Percentiles rank a stretch among this genome's conserved stretches.
phyloP scores from a whole-genome alignment of 768 basidiomycete species.

The Hortiboletus flavorubellus region DNA sequence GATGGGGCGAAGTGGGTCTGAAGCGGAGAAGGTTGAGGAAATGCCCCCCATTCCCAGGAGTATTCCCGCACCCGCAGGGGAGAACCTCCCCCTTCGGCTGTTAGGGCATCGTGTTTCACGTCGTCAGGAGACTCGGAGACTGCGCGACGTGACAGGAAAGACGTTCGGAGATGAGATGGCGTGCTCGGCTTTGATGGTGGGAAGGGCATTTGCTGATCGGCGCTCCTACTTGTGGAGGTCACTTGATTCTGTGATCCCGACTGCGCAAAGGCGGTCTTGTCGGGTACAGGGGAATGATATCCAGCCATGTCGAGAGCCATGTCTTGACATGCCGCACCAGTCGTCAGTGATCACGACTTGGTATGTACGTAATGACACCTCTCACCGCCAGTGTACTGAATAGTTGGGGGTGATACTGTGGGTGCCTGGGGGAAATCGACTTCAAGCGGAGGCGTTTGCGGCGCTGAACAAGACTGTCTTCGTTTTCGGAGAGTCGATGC shows the following conservation, averaged over 20 bases:
- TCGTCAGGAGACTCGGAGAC: constrained; percentile 64
- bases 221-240: neutral
- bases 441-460: constrained; percentile 36
- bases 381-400: constrained; percentile 61
- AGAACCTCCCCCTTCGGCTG: constrained; percentile 1
- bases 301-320: constrained; percentile 81
- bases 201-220: constrained; percentile 16
- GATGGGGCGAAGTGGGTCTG: constrained; percentile 43
- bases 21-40: constrained; percentile 76
- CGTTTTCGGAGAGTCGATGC: constrained; percentile 19
- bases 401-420: constrained; percentile 47
- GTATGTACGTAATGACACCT: constrained; percentile 8
- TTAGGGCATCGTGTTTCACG: constrained; percentile 13
- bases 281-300: constrained; percentile 49
- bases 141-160: constrained; percentile 45
- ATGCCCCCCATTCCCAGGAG: constrained; percentile 93
- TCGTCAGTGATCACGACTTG: neutral
- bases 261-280: neutral
- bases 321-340: constrained; percentile 39
- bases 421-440: constrained; percentile 42
- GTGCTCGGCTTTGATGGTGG: constrained; percentile 17
- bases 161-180: constrained; percentile 25
- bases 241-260: constrained; percentile 13
- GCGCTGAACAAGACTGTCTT: constrained; percentile 25
- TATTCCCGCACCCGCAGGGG: constrained; percentile 56